These are phyloP conservation scores for Cladophialophora bantiana DNA, from an alignment of 2,329 filamentous ascomycete genomes.

Conservation along the genomic window DNA sequence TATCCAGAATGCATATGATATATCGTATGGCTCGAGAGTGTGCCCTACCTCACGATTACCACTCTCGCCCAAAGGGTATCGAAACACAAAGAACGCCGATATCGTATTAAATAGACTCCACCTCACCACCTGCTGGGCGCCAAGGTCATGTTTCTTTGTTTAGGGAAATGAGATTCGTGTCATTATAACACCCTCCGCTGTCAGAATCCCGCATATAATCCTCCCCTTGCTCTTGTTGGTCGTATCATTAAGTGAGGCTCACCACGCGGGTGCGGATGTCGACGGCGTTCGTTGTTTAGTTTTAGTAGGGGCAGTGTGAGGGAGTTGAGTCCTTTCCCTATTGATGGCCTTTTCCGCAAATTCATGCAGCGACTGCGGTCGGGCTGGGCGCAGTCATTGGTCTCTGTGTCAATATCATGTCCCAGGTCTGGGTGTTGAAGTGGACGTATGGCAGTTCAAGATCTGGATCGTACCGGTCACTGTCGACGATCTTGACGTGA, in stretches of 20 bases:
- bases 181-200: background rate
- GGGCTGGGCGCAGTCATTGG: slow-evolving; percentile 21
- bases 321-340: background rate
- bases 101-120: background rate
- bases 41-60: background rate
- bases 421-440: slow-evolving; percentile 41
- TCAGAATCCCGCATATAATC: background rate
- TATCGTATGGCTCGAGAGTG: background rate
- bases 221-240: background rate
- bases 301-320: background rate
- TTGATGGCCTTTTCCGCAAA: background rate
- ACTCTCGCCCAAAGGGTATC: slow-evolving; percentile 1
- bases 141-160: background rate
- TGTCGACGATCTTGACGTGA: slow-evolving; percentile 15
- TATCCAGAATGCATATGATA: background rate
- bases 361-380: slow-evolving; percentile 4
- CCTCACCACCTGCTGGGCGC: background rate
- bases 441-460: slow-evolving; percentile 35
- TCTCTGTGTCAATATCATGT: slow-evolving; percentile 33
- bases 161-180: slow-evolving; percentile 4
- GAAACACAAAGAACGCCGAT: background rate
- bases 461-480: slow-evolving; percentile 20
- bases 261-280: background rate
- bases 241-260: background rate
- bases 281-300: background rate